Evolutionary conservation across 495 filamentous ascomycete species (phyloP).

Genomic region (Hypoxylon intermedium): DNA sequence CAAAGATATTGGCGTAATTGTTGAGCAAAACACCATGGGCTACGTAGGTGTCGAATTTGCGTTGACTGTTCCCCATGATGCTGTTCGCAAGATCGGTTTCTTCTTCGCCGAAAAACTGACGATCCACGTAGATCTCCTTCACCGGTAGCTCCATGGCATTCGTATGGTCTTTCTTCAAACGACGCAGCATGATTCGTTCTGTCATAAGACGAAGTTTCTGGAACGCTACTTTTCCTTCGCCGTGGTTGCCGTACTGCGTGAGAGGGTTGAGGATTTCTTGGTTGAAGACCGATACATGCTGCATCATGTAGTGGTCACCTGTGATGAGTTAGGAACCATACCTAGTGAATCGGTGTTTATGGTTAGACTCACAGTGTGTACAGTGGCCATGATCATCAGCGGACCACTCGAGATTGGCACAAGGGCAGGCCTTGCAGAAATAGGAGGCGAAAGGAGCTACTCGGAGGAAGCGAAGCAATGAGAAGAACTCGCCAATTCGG

Average conservation of each 20-base stretch:
- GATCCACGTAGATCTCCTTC: conserved; percentile 89
- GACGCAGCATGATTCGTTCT: conserved; percentile 90
- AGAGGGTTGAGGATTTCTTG: conserved; percentile 90
- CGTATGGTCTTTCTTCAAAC: conserved; percentile 89
- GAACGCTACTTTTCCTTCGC: conserved; percentile 69
- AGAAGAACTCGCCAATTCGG: conserved; percentile 97
- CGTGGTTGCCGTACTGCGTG: conserved; percentile 58
- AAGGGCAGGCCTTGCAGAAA: conserved; percentile 84
- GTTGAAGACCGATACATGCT: conserved; percentile 94
- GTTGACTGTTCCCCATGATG: conserved; percentile 87
- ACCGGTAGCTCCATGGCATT: conserved; percentile 93
- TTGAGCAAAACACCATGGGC: conserved; percentile 92
- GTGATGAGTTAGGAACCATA: conserved; percentile 22
- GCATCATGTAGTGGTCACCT: conserved; percentile 67
- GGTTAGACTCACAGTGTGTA: conserved; percentile 60
- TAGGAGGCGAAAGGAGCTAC: conserved; percentile 89
- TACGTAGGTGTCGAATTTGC: conserved; percentile 94
- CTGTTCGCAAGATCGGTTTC: conserved; percentile 94
- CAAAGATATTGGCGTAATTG: conserved; percentile 91
- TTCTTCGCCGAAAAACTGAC: conserved; percentile 93
- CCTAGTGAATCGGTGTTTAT: background rate
- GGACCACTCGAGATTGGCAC: conserved; percentile 82
- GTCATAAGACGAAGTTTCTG: conserved; percentile 83
- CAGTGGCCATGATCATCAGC: conserved; percentile 73
- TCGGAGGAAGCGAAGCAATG: conserved; percentile 87